Percentiles rank a stretch among this genome's conserved stretches.
Conservation (phyloP, 768 basidiomycete genomes). For the Termitomyces sp. region DNA sequence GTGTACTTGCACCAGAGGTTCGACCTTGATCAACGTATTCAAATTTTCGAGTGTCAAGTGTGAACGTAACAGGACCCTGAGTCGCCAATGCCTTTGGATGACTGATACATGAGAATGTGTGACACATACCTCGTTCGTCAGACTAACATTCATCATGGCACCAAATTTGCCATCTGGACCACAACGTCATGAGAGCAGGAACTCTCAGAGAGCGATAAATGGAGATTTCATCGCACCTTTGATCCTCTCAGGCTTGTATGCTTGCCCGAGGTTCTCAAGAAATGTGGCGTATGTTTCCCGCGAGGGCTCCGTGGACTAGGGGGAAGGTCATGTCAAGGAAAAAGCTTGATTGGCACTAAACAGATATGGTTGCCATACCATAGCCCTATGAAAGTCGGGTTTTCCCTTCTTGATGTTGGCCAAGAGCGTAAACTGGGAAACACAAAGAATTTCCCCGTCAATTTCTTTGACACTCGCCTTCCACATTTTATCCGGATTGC, state of each 20-base stretch:
- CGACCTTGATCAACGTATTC: slow-evolving; percentile 44
- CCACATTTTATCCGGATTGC: slow-evolving; percentile 66
- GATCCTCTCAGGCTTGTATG: slow-evolving; percentile 72
- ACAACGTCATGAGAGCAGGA: background rate
- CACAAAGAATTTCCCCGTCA: slow-evolving; percentile 86
- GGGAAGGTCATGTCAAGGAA: background rate
- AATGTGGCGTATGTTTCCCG: slow-evolving; percentile 68
- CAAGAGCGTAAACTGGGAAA: slow-evolving; percentile 90
- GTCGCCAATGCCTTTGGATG: slow-evolving; percentile 25
- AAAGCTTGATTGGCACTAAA: background rate
- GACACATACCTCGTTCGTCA: slow-evolving; percentile 75
- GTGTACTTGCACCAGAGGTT: slow-evolving; percentile 8
- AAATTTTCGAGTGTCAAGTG: slow-evolving; percentile 75
- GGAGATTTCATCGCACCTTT: slow-evolving; percentile 47
- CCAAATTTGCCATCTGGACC: slow-evolving; percentile 84
- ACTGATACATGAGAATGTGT: slow-evolving; percentile 26
- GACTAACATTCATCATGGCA: slow-evolving; percentile 90
- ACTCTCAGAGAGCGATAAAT: background rate
- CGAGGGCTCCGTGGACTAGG: slow-evolving; percentile 61
- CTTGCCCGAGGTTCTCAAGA: slow-evolving; percentile 55
- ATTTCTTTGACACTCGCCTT: slow-evolving; percentile 84
- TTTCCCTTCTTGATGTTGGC: slow-evolving; percentile 87
- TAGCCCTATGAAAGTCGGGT: slow-evolving; percentile 89
- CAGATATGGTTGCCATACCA: slow-evolving; percentile 48
- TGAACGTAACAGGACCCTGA: slow-evolving; percentile 83